Evolutionary conservation across 208 protist species (phyloP), one percentile per base, ranked within the genome.

Genomic region (Jaenimonas drosophilae): DNA sequence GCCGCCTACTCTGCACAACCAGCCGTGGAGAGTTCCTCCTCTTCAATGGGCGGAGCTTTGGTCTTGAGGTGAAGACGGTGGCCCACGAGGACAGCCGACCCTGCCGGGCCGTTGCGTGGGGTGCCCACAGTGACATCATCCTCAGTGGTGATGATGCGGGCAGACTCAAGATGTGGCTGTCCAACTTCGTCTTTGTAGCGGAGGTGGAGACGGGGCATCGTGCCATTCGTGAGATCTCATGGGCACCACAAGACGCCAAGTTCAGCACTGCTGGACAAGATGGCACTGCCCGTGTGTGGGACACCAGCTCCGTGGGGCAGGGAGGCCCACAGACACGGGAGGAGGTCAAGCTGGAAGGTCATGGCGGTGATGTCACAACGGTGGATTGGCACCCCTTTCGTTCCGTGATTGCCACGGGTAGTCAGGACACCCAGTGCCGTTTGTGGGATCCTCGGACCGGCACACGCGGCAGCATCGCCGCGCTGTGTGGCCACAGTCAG

Each of bases 401-500:
- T 24, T 78, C 85, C 2, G 72, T 94, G 16, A 76, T 94, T 37
- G 72, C 81, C 1, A 89, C 85, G 17, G 85, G 80, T n/a, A 88
- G 80, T 40, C 79, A 90, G 49, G 85, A 94, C 61, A 76, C 69
- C 37, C 70, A 87, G 53, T 80, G 69, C 53, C 75, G 85, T 9
- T 56, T 94, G 32, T 94, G 85, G 81, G 85, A 94, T 42, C 85
- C 85, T 14, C 76, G 85, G 26, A 83, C 78, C 12, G 77, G 77
- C 0, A 64, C 76, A 19, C 59, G 69, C 11, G 76, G 77, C 33
- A 89, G 78, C 54, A 68, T 94, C 7, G 77, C 78, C 12, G 72
- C 75, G 4, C 70, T 94, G 32, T 70, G 85, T 39, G 80, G 78
- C 21, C 85, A 94, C 66, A 75, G 76, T 23, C 76, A 90, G 56